Conservation (phyloP, 2,329 filamentous ascomycete genomes). For the Venturia nashicola region DNA sequence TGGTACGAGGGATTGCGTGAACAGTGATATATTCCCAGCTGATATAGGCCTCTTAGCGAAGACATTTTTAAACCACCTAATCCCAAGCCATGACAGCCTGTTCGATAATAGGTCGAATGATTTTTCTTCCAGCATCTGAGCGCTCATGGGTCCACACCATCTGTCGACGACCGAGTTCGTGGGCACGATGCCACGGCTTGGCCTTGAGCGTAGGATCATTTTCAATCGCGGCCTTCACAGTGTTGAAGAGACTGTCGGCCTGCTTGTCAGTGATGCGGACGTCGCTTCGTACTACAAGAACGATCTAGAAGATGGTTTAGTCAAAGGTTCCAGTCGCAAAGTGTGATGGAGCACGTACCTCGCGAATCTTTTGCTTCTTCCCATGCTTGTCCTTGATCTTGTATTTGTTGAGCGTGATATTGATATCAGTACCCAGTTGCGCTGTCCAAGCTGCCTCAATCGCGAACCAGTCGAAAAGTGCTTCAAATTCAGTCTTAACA, state of each 20-base stretch:
- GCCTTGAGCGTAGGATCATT: constrained; percentile 25
- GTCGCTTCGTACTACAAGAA: constrained; percentile 32
- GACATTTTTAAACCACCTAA: constrained; percentile 7
- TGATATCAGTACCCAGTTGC: constrained; percentile 31
- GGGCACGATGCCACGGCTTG: constrained; percentile 30
- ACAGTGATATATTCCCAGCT: too few species aligned
- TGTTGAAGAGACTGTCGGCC: constrained; percentile 30
- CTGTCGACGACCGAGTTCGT: constrained; percentile 30
- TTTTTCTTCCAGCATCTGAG: constrained; percentile 29
- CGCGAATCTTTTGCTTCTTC: constrained; percentile 32
- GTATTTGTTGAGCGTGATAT: constrained; percentile 34
- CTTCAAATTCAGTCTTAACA: constrained; percentile 32
- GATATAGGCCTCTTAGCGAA: not conserved
- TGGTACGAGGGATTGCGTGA: too few species aligned
- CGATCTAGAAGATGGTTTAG: constrained; percentile 20
- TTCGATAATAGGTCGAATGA: constrained; percentile 34
- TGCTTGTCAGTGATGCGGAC: constrained; percentile 32
- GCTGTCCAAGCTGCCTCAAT: constrained; percentile 37
- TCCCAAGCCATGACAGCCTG: constrained; percentile 31
- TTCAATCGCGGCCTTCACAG: constrained; percentile 30
- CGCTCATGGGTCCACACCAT: constrained; percentile 33
- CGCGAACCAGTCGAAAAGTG: constrained; percentile 37
- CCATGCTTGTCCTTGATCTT: constrained; percentile 26
- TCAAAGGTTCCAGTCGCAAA: too few species aligned
- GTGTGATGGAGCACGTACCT: constrained; percentile 12